Evolutionary conservation across 2,329 filamentous ascomycete genomes (phyloP).

Genomic region (Lasiodiplodia sp.): DNA sequence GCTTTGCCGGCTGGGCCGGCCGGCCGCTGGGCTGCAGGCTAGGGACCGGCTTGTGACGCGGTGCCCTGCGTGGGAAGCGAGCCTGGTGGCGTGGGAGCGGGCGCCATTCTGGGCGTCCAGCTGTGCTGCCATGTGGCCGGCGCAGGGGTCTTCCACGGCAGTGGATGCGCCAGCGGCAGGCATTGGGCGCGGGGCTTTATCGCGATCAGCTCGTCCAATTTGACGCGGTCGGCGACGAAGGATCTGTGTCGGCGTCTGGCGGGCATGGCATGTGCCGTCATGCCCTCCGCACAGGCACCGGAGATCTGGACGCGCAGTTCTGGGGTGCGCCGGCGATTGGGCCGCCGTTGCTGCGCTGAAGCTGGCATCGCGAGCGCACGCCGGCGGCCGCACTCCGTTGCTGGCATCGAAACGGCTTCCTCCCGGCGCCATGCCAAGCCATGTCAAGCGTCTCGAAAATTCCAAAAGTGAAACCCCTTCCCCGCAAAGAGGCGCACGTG

Average conservation of each 20-base stretch:
- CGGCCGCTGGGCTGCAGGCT: conserved; percentile 10
- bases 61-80: conserved; percentile 22
- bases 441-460: conserved; percentile 30
- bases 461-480: conserved; percentile 32
- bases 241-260: conserved; percentile 22
- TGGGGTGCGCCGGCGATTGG: conserved; percentile 18
- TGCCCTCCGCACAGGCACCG: conserved; percentile 16
- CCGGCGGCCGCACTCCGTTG: not conserved
- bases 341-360: conserved; percentile 15
- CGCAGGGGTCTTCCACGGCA: conserved; percentile 25
- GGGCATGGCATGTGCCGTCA: conserved; percentile 23
- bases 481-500: conserved; percentile 31
- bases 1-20: conserved; percentile 19
- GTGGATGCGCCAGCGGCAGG: conserved; percentile 24
- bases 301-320: conserved; percentile 26
- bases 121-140: conserved; percentile 25
- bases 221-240: conserved; percentile 21
- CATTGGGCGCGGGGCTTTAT: conserved; percentile 19
- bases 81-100: conserved; percentile 18
- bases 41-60: conserved; percentile 9
- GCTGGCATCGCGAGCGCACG: not conserved
- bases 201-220: conserved; percentile 24
- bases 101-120: conserved; percentile 17
- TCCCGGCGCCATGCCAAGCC: conserved; percentile 27
- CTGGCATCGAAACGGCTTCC: conserved; percentile 27